Percentiles rank a stretch among this genome's conserved stretches.
phyloP scores from a whole-genome alignment of 2,329 filamentous ascomycete genomes.

The Basipetospora sp. region DNA sequence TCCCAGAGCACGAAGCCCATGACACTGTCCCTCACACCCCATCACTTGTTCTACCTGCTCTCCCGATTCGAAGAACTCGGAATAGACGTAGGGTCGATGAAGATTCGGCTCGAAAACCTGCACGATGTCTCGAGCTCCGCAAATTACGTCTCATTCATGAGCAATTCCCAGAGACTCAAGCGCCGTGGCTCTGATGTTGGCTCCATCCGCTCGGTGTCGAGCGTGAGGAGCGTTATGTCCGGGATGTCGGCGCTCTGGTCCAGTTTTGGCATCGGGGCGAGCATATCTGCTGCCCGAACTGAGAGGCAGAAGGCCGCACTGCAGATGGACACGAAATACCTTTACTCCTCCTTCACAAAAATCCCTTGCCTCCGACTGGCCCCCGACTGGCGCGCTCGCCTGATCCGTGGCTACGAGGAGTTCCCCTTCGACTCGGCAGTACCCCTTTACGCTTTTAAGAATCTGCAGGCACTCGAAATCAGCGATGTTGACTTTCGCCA shows the following conservation, averaged over 20 bases:
- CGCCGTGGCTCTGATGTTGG: slow-evolving; percentile 69
- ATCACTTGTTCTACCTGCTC: slow-evolving; percentile 91
- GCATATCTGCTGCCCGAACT: slow-evolving; percentile 64
- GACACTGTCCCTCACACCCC: slow-evolving; percentile 82
- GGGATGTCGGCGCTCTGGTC: slow-evolving; percentile 91
- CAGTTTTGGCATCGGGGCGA: slow-evolving; percentile 67
- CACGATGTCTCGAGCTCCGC: slow-evolving; percentile 73
- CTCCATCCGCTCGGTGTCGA: slow-evolving; percentile 89
- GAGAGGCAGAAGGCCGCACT: slow-evolving; percentile 81
- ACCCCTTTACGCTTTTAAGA: slow-evolving; percentile 93
- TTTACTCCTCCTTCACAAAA: slow-evolving; percentile 97
- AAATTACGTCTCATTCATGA: slow-evolving; percentile 92
- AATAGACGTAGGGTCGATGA: slow-evolving; percentile 89
- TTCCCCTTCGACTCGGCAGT: slow-evolving; percentile 97
- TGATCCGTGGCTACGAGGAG: slow-evolving; percentile 89
- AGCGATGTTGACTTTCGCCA: slow-evolving; percentile 92
- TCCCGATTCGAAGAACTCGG: slow-evolving; percentile 87
- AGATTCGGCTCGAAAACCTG: slow-evolving; percentile 84
- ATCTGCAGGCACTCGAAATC: slow-evolving; percentile 82
- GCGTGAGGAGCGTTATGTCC: slow-evolving; percentile 92
- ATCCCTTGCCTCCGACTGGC: slow-evolving; percentile 81
- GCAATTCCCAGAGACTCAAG: slow-evolving; percentile 66
- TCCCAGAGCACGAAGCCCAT: slow-evolving; percentile 77
- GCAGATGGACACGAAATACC: slow-evolving; percentile 79
- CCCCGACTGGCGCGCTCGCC: slow-evolving; percentile 79